Base-by-base conservation (phyloP, 2,329 filamentous ascomycete genomes). In the Colletotrichum theobromicola region DNA sequence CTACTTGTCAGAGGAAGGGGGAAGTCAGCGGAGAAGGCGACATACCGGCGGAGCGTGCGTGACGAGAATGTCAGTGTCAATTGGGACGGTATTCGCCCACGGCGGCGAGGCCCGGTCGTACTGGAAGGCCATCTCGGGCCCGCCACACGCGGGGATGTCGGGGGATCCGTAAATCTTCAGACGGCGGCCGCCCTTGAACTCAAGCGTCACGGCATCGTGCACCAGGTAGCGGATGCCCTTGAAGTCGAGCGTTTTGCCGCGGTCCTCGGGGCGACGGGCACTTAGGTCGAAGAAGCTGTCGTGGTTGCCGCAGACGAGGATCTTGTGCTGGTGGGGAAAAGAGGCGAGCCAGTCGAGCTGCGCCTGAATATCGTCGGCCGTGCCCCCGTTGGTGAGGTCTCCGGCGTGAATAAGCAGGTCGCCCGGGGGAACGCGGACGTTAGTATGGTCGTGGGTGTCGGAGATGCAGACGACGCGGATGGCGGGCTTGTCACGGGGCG, bases 331-430 rank as follows among this genome's bases (percentile, higher is more conserved):
- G 80, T 98, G 95, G 0, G 94, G 94, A 9, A 96, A 89, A 5
- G 87, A 86, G 61, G 88, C 89, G 15, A 98, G 87, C 95, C 95
- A 98, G 85, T 98, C 91, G 57, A 98, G 87, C 79, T 97, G 93
- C n/a, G 85, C 87, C 85, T 98, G 95, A 70, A 98, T 92, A 75
- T 95, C 93, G 15, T 87, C 86, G 1, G 91, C 89, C 10, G 91
- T 93, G 50, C 96, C 96, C 26, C 87, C 86, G 78, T 95, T 92
- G 68, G 93, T 93, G 79, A 98, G 87, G 84, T 98, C 96, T 46
- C 96, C 96, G 3, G 95, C 94, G 81, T 98, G 96, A 78, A 98
- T 94, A 63, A 98, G 90, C 26, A 98, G 87, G 82, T 98, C 95
- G 70, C 95, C 96, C 12, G 89, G 84, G 0, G 95, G 95, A 1